A percentile compares a stretch with the other conserved stretches of the same genome.
phyloP scores from a whole-genome alignment of 108 stramenopile species.

The Chaetoceros tenuissimus region DNA sequence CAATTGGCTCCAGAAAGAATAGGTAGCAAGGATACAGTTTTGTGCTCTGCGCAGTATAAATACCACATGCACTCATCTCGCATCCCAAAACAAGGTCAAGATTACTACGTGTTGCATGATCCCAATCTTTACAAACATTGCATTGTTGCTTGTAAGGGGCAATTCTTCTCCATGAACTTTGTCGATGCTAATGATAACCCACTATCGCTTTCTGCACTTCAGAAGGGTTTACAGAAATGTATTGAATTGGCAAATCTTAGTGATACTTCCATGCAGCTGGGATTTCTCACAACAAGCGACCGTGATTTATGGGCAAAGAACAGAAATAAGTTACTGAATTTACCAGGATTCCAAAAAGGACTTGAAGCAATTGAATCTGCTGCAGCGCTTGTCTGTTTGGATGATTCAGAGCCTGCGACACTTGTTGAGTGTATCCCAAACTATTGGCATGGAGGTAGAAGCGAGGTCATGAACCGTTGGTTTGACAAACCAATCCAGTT shows the following conservation, averaged over 20 bases:
- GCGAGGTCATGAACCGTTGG: slow-evolving; percentile 28
- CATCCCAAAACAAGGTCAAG: slow-evolving; percentile 33
- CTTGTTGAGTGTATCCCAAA: not conserved
- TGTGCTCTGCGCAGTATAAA: slow-evolving; percentile 47
- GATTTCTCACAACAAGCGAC: slow-evolving; percentile 35
- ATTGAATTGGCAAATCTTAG: slow-evolving; percentile 34
- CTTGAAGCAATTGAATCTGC: slow-evolving; percentile 25
- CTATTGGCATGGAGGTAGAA: slow-evolving; percentile 7
- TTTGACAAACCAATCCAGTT: slow-evolving; percentile 67
- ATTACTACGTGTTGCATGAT: slow-evolving; percentile 44
- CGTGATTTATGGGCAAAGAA: slow-evolving; percentile 44
- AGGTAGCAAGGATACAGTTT: slow-evolving; percentile 18
- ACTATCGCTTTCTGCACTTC: too few relatives aligned
- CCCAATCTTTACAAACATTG: slow-evolving; percentile 35
- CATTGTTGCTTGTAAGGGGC: slow-evolving; percentile 40
- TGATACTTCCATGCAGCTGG: slow-evolving; percentile 10
- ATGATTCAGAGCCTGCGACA: slow-evolving; percentile 24
- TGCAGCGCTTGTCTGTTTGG: slow-evolving; percentile 25
- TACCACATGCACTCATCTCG: slow-evolving; percentile 70
- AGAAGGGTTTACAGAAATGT: slow-evolving; percentile 35
- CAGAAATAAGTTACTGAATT: slow-evolving; percentile 11
- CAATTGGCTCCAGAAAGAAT: slow-evolving; percentile 17
- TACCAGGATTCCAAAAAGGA: slow-evolving; percentile 15
- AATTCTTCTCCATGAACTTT: slow-evolving; percentile 53
- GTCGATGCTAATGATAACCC: slow-evolving; percentile 25